Evolutionary conservation across 2,329 filamentous ascomycete genomes (phyloP), one percentile per base, ranked within the genome.

Genomic region (Aphanocladium album): DNA sequence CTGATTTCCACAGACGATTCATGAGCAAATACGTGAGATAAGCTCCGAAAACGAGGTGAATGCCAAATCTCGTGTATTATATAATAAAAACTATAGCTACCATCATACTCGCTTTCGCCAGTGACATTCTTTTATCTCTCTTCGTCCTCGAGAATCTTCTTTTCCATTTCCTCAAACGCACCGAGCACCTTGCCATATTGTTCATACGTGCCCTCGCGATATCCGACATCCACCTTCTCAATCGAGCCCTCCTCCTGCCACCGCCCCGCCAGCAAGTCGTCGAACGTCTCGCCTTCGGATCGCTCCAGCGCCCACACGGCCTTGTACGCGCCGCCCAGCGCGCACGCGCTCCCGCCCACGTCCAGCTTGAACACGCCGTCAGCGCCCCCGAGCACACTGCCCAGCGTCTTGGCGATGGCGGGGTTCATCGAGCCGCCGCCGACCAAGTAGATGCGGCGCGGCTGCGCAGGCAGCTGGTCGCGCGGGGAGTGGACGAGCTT

Each of bases 1-100:
- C 92, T 33, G 95, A 99, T 75, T 99, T 99, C 75, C 95, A 99
- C 80, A 95, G 93, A 77, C 88, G 92, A 64, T 99, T 99, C 75
- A 99, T 99, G 95, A 80, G 75, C 75, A 86, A 85, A 70, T 86
- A 86, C 65, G 83, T 86, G 64, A 76, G 83, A 73, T 86, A 76
- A 65, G 66, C 16, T 11, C 4, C 11, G 2, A 17, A 30, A n/a
- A 35, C 45, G 30, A 41, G 45, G 23, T 41, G 51, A 51, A 52
- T n/a, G 14, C n/a, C 21, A 33, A 1, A 47, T 14, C 27, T 53
- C 21, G 41, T 67, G 68, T 63, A 67, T 64, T n/a, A 60, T 58
- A 62, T 67, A 69, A 66, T 70, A 67, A 70, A 67, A 67, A 67
- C 62, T 19, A 57, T 53, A 53, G n/a, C 46, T 52, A 8, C 25